These are phyloP conservation scores for Coleophoma eucalyptorum DNA, from an alignment of 2,329 filamentous ascomycete species.

Conservation along the genomic window DNA sequence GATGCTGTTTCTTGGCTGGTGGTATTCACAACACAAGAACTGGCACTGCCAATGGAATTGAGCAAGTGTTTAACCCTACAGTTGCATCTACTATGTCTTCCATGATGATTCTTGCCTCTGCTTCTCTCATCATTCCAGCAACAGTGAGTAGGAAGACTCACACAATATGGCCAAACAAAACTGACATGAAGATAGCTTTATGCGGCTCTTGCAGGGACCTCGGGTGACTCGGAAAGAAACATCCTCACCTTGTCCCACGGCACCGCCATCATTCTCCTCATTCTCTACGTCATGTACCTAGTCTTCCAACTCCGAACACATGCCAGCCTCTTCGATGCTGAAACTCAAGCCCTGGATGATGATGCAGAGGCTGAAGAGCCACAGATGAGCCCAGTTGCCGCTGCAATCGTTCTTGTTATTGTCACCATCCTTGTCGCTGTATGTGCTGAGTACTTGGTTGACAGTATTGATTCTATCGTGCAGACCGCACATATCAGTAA, in stretches of 20 bases:
- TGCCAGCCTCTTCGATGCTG: conserved; percentile 63
- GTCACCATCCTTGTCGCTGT: conserved; percentile 68
- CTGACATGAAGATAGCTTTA: conserved; percentile 47
- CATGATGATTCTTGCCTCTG: conserved; percentile 70
- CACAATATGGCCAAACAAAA: neutral
- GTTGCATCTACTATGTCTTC: conserved; percentile 74
- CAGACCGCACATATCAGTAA: conserved; percentile 69
- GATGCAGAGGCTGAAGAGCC: conserved; percentile 42
- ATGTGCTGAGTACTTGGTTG: conserved; percentile 75
- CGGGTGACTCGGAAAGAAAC: conserved; percentile 42
- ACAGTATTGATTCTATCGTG: conserved; percentile 71
- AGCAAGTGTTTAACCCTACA: conserved; percentile 72
- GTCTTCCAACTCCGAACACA: conserved; percentile 74
- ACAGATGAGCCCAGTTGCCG: conserved; percentile 59
- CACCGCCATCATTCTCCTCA: conserved; percentile 70
- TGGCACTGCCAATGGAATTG: conserved; percentile 51
- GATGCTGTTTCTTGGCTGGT: conserved; percentile 76
- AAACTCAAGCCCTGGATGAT: conserved; percentile 29
- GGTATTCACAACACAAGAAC: conserved; percentile 61
- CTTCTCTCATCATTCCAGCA: conserved; percentile 73
- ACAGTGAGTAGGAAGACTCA: conserved; percentile 39
- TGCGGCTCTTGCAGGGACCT: conserved; percentile 50
- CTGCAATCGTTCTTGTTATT: conserved; percentile 60
- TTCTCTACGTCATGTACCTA: conserved; percentile 72
- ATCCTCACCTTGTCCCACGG: conserved; percentile 70